Conservation (phyloP, 1,139 yeast genomes). For the Blastobotrys buckinghamii region DNA sequence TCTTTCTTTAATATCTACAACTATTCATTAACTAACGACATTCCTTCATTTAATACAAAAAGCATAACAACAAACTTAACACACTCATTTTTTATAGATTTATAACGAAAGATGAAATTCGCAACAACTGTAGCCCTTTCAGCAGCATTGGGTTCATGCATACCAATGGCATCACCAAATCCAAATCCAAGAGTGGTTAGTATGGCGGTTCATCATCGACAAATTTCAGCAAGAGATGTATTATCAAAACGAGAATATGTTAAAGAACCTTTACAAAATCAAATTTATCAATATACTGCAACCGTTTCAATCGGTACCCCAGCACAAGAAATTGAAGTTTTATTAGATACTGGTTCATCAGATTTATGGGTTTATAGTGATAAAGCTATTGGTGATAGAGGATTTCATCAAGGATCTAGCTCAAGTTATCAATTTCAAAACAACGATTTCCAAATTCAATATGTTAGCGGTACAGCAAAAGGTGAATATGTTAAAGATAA, state of each 20-base stretch:
- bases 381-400: not conserved
- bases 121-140: too few relatives aligned
- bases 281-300: conserved; percentile 37
- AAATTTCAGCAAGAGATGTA: not conserved
- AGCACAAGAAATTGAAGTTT: conserved; percentile 42
- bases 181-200: conserved; percentile 4
- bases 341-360: conserved; percentile 45
- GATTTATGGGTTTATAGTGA: conserved; percentile 38
- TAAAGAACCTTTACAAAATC: conserved; percentile 18
- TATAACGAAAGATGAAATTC: too few relatives aligned
- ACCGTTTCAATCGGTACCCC: conserved; percentile 51
- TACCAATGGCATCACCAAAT: conserved; percentile 1
- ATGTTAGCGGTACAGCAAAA: conserved; percentile 25
- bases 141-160: not conserved
- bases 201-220: conserved; percentile 4
- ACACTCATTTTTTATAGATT: too few relatives aligned
- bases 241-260: conserved; percentile 5
- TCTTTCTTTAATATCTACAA: too few relatives aligned
- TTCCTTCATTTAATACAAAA: too few relatives aligned
- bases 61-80: too few relatives aligned
- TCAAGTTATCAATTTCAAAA: conserved; percentile 10
- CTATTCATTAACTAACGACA: too few relatives aligned
- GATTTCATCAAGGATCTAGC: conserved; percentile 3
- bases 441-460: conserved; percentile 19
- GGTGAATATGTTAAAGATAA: conserved; percentile 48